A percentile compares a stretch with the other conserved stretches of the same genome.
phyloP scores from a whole-genome alignment of 2,329 filamentous ascomycete species.

The Neoarthrinium moseri region DNA sequence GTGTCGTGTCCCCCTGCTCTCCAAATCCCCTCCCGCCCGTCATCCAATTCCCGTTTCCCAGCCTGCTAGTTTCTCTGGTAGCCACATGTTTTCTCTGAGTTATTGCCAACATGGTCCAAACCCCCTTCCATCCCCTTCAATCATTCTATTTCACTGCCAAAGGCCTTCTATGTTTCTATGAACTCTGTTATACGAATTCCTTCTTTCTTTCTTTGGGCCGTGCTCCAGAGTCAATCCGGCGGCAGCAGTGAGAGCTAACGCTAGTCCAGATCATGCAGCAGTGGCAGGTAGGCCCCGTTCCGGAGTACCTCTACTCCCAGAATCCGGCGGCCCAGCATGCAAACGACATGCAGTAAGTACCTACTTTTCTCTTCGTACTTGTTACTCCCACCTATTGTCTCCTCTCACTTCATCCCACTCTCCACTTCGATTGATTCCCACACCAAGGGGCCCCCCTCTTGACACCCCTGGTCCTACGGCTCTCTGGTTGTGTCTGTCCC shows the following conservation, averaged over 20 bases:
- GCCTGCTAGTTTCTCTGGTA: too few relatives aligned
- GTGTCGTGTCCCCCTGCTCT: too few relatives aligned
- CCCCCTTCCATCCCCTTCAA: neutral
- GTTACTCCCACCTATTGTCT: constrained; percentile 12
- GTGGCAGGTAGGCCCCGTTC: constrained; percentile 60
- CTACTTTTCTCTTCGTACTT: constrained; percentile 29
- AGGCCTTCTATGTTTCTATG: constrained; percentile 3
- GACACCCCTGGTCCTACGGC: constrained; percentile 11
- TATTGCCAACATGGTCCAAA: neutral
- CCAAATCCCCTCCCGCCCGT: too few relatives aligned
- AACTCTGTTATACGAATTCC: constrained; percentile 14
- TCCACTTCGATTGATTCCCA: constrained; percentile 9
- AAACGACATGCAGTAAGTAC: constrained; percentile 60
- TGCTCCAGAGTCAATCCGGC: neutral
- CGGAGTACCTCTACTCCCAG: constrained; percentile 56
- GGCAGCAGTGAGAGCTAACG: constrained; percentile 21
- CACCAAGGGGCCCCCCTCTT: constrained; percentile 7
- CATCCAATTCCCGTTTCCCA: too few relatives aligned
- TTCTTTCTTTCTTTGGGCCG: constrained; percentile 5
- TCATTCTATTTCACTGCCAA: neutral
- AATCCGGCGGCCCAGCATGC: constrained; percentile 49
- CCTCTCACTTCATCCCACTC: constrained; percentile 9
- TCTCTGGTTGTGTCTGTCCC: neutral
- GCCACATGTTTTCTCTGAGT: neutral
- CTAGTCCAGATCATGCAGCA: constrained; percentile 55